Conservation (phyloP, 2,329 filamentous ascomycete species). For the Botrytis paeoniae region DNA sequence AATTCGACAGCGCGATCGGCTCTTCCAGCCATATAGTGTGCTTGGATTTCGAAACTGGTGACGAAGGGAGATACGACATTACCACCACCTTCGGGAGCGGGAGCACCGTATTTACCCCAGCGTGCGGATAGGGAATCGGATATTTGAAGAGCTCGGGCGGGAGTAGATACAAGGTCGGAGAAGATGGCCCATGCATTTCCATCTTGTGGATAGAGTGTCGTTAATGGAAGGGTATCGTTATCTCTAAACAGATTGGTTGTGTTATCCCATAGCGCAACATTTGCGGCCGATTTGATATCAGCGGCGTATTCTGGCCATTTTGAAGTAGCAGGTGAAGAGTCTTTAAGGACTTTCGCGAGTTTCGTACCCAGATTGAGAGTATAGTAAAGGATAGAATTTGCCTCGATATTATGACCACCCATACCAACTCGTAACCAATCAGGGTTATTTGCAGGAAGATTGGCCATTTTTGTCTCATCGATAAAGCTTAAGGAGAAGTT, state of each 20-base stretch:
- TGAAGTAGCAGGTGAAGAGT: slow-evolving; percentile 15
- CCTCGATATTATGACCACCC: slow-evolving; percentile 37
- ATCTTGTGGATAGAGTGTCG: slow-evolving; percentile 56
- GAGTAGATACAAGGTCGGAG: slow-evolving; percentile 24
- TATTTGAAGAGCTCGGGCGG: slow-evolving; percentile 41
- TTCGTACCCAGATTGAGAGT: slow-evolving; percentile 43
- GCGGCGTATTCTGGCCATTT: slow-evolving; percentile 2
- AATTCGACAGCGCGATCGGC: slow-evolving; percentile 53
- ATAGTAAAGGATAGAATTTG: slow-evolving; percentile 34
- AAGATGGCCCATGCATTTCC: slow-evolving; percentile 55
- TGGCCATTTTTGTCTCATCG: slow-evolving; percentile 40
- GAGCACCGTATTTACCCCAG: slow-evolving; percentile 55
- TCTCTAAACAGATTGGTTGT: slow-evolving; percentile 38
- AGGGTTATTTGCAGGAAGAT: slow-evolving; percentile 26
- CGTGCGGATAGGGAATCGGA: slow-evolving; percentile 30
- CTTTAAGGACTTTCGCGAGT: slow-evolving; percentile 42
- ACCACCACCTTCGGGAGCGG: slow-evolving; percentile 54
- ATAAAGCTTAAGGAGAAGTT: slow-evolving; percentile 44
- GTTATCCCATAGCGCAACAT: slow-evolving; percentile 23
- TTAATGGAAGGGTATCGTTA: slow-evolving; percentile 46
- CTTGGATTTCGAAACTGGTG: slow-evolving; percentile 57
- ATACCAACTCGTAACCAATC: slow-evolving; percentile 37
- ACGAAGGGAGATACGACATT: slow-evolving; percentile 56
- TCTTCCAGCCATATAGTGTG: slow-evolving; percentile 49
- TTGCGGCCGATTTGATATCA: slow-evolving; percentile 21